Evolutionary conservation across 2,329 filamentous ascomycete species (phyloP).

Genomic region (Orbilia blumenaviensis): DNA sequence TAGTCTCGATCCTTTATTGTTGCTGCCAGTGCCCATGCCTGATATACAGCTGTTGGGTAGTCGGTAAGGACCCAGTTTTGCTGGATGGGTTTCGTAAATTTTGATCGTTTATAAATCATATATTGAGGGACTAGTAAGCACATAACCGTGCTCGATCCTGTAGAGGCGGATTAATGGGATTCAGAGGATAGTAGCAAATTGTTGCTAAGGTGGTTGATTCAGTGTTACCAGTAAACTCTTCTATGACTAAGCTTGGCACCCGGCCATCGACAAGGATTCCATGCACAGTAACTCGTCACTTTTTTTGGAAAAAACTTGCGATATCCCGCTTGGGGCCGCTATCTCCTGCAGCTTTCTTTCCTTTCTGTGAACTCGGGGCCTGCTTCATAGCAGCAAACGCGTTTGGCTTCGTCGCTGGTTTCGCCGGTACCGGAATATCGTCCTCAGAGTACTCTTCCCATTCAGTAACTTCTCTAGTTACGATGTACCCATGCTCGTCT

Average conservation of each 20-base stretch:
- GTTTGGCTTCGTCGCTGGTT: conserved; percentile 47
- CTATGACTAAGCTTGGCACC: not conserved
- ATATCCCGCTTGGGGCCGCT: conserved; percentile 34
- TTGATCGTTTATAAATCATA: conserved; percentile 1
- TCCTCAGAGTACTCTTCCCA: conserved; percentile 52
- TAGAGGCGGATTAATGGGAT: not conserved
- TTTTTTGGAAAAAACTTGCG: conserved; percentile 48
- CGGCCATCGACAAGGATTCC: not conserved
- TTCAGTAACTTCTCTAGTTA: conserved; percentile 41
- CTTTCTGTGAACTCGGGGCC: conserved; percentile 43
- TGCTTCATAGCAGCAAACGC: conserved; percentile 51
- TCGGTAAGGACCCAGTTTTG: not conserved
- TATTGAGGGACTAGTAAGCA: not conserved
- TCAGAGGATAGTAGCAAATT: not conserved
- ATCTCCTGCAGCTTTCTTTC: conserved; percentile 38
- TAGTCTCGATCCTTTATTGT: not conserved
- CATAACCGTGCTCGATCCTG: not conserved
- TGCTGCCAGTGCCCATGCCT: not conserved
- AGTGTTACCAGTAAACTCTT: not conserved
- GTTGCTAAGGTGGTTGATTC: not conserved
- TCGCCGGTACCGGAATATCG: conserved; percentile 33
- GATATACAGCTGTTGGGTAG: not conserved
- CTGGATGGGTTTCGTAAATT: not conserved
- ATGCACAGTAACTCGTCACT: conserved; percentile 11
- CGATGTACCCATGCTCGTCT: conserved; percentile 89